phyloP scores from a whole-genome alignment of 2,329 filamentous ascomycete genomes.

The Alternaria gansuensis region DNA sequence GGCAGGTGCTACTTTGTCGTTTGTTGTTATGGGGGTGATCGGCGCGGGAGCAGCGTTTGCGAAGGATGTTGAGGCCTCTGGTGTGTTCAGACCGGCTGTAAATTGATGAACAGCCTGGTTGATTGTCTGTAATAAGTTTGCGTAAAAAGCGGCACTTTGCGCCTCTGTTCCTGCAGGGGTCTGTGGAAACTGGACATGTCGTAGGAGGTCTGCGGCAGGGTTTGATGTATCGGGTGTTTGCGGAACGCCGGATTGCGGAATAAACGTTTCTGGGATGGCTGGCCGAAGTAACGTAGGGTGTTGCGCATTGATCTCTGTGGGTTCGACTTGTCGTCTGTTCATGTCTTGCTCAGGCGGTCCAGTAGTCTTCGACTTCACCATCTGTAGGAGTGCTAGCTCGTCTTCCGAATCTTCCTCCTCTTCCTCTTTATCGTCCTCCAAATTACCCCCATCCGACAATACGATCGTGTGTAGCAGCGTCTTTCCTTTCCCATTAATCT shows the following conservation, averaged over 20 bases:
- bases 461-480: slow-evolving; percentile 38
- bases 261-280: slow-evolving; percentile 3
- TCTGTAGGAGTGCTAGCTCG: slow-evolving; percentile 43
- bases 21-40: slow-evolving; percentile 14
- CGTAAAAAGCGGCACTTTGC: slow-evolving; percentile 38
- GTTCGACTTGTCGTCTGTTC: background rate
- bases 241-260: slow-evolving; percentile 9
- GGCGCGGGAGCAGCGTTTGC: slow-evolving; percentile 12
- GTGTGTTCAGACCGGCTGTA: slow-evolving; percentile 28
- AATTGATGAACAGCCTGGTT: slow-evolving; percentile 39
- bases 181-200: slow-evolving; percentile 41
- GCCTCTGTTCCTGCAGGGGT: slow-evolving; percentile 44
- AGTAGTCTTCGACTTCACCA: slow-evolving; percentile 15
- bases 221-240: slow-evolving; percentile 27
- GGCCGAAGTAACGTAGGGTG: background rate
- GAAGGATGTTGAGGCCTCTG: slow-evolving; percentile 15
- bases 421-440: slow-evolving; percentile 50
- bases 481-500: slow-evolving; percentile 34
- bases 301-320: background rate
- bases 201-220: slow-evolving; percentile 32
- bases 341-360: slow-evolving; percentile 2
- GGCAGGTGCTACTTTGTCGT: slow-evolving; percentile 32
- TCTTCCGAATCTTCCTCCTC: slow-evolving; percentile 35
- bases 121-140: slow-evolving; percentile 36
- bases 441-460: slow-evolving; percentile 44